Evolutionary conservation across 129 eudicot species (phyloP).

Genomic region (Ambrosia artemisiifolia): DNA sequence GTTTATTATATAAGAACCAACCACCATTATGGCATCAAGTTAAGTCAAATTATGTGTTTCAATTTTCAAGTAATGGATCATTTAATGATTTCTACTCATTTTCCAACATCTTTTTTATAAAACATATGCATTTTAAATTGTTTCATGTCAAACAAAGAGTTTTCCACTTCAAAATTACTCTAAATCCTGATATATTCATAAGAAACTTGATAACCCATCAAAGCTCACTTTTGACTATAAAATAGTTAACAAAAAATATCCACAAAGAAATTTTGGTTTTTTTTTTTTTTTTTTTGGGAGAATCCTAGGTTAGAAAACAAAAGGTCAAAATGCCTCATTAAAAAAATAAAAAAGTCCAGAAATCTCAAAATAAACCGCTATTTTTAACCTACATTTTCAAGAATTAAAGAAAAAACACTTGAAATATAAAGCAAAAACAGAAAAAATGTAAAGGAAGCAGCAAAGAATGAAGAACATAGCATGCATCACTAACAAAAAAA

Average conservation of each 20-base stretch:
- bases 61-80: background rate
- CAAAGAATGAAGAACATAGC: slow-evolving; percentile 16
- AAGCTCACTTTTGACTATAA: slow-evolving; percentile 12
- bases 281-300: no score
- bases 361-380: background rate
- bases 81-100: slow-evolving; percentile 7
- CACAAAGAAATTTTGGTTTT: background rate
- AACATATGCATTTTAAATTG: background rate
- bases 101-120: background rate
- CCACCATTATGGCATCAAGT: background rate
- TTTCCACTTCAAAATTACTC: background rate
- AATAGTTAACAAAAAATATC: slow-evolving; percentile 4
- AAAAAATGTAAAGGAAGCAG: background rate
- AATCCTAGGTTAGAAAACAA: slow-evolving; percentile 26
- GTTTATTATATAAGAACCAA: slow-evolving; percentile 4
- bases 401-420: slow-evolving; percentile 1
- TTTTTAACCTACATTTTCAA: slow-evolving; percentile 28
- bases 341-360: background rate
- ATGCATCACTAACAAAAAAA: slow-evolving; percentile 5
- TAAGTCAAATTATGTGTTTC: slow-evolving; percentile 2
- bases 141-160: slow-evolving; percentile 15
- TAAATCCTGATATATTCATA: background rate
- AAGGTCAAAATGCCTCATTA: background rate
- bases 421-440: background rate
- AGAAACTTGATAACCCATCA: background rate